Percentiles rank a stretch among this genome's conserved stretches.
These are phyloP conservation scores for Neurospora sublineolata DNA, from an alignment of 495 filamentous ascomycete genomes.

Conservation along the genomic window DNA sequence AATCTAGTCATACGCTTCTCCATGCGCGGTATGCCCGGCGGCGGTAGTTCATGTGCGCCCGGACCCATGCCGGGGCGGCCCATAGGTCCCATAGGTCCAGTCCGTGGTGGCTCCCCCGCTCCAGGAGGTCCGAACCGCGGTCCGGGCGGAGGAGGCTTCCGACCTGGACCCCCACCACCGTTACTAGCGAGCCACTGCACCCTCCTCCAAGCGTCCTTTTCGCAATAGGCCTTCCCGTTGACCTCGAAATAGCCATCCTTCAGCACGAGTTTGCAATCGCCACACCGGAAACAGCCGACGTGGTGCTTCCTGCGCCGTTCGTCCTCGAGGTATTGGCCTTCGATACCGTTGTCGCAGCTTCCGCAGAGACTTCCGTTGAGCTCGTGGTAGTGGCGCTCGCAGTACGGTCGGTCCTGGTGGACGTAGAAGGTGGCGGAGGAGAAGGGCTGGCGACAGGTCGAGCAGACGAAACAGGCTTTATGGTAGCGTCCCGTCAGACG, in stretches of 20 bases:
- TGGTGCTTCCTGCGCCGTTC: constrained; percentile 71
- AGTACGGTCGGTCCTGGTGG: constrained; percentile 73
- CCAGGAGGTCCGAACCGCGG: constrained; percentile 8
- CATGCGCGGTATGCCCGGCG: constrained; percentile 24
- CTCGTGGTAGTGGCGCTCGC: constrained; percentile 85
- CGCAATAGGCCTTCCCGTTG: constrained; percentile 54
- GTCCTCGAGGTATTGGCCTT: constrained; percentile 91
- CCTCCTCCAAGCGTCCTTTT: constrained; percentile 67
- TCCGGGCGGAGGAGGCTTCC: constrained; percentile 8
- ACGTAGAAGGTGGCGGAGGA: constrained; percentile 89
- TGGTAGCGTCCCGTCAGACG: constrained; percentile 90
- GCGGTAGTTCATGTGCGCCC: constrained; percentile 8
- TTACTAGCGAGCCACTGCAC: constrained; percentile 12
- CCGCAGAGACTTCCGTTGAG: constrained; percentile 77
- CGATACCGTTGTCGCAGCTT: constrained; percentile 73
- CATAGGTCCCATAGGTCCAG: constrained; percentile 6
- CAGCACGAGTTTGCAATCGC: constrained; percentile 46
- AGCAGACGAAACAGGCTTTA: constrained; percentile 86
- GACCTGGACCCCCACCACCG: neutral
- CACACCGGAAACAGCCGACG: constrained; percentile 73
- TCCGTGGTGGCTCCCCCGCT: neutral
- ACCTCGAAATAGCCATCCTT: constrained; percentile 55
- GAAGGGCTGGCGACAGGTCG: constrained; percentile 71
- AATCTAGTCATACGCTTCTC: constrained; percentile 75
- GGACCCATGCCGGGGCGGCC: constrained; percentile 2